Base-by-base conservation (phyloP, 441 rosid species). In the Capsella rubella region DNA sequence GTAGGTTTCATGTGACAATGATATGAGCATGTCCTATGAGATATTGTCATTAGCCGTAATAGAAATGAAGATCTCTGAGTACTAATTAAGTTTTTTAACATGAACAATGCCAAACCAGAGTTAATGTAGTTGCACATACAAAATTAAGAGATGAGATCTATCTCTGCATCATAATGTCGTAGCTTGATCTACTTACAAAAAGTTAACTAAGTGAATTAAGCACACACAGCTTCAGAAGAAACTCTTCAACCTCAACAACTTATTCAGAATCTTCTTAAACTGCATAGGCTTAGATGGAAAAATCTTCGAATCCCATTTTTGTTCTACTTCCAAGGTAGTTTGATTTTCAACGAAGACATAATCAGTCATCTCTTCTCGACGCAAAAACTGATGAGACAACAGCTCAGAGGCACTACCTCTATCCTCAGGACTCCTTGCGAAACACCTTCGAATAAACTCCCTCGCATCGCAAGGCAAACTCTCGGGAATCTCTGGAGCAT, bases 381-480 rank as follows among this genome's bases (percentile, higher is more conserved):
- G 3, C 43, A 63, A 43, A 28, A 72, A 63, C 4, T 25, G 29
- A 67, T 67, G 62, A 3, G 3, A 32, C 52, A 67, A 10, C 11
- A 56, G 27, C 9, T 61, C 53, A 25, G 21, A 18, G 0, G 69
- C 46, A 18, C 12, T 62, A 29, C 69, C 75, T 42, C 68, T 71
- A 0, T 61, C 52, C 10, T 12, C 43, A 11, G 70, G 76, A 0
- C 63, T 45, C 3, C 55, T 63, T 27, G 62, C 11, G 3, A 67
- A 52, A 42, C 72, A 67, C 16, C 9, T 67, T 21, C 54, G 8
- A 4, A 67, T 39, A 67, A 67, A 67, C 14, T 39, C 28, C 13
- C 51, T 67, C 53, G 72, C 72, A 3, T 39, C 72, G 4, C 8
- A 37, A 37, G 72, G 53, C 63, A 68, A 9, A 43, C 52, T 14